These are phyloP conservation scores for Mycena polygramma DNA, from an alignment of 768 basidiomycete species.

Conservation along the genomic window DNA sequence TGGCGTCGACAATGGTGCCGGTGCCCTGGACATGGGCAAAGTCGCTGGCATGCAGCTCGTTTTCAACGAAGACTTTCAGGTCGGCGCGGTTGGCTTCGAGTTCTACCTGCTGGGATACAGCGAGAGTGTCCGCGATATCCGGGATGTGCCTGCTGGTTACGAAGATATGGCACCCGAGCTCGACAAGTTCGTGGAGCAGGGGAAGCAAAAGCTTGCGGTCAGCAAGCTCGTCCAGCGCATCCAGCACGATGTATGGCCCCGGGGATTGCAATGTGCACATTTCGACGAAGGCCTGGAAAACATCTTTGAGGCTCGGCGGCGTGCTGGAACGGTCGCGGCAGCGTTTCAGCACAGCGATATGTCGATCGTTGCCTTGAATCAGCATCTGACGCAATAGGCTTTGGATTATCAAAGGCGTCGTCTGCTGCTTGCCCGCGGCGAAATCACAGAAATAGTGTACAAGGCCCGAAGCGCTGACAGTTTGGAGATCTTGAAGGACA, in stretches of 20 bases:
- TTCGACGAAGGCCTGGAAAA: constrained; percentile 19
- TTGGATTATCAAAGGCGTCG: constrained; percentile 14
- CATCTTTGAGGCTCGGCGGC: constrained; percentile 22
- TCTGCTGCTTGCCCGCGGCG: constrained; percentile 27
- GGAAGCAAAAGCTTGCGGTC: constrained; percentile 27
- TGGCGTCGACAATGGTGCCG: constrained; percentile 14
- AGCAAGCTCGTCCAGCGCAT: constrained; percentile 31
- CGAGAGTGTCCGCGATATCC: constrained; percentile 24
- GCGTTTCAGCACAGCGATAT: constrained; percentile 27
- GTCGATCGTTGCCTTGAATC: constrained; percentile 9
- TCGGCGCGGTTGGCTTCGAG: constrained; percentile 25
- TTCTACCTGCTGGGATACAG: constrained; percentile 16
- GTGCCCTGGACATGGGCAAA: not conserved
- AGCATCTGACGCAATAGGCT: constrained; percentile 25
- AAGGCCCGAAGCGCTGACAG: constrained; percentile 6
- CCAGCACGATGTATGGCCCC: constrained; percentile 21
- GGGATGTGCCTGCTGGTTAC: constrained; percentile 30
- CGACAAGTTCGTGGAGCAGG: constrained; percentile 21
- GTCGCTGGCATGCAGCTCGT: constrained; percentile 25
- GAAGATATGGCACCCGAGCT: constrained; percentile 20
- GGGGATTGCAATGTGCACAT: constrained; percentile 15
- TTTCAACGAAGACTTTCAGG: constrained; percentile 27
- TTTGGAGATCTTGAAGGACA: constrained; percentile 26
- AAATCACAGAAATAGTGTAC: constrained; percentile 33
- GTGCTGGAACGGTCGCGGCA: constrained; percentile 27